Conservation (phyloP, 1,284 basidiomycete species). For the Peniophora sp. region DNA sequence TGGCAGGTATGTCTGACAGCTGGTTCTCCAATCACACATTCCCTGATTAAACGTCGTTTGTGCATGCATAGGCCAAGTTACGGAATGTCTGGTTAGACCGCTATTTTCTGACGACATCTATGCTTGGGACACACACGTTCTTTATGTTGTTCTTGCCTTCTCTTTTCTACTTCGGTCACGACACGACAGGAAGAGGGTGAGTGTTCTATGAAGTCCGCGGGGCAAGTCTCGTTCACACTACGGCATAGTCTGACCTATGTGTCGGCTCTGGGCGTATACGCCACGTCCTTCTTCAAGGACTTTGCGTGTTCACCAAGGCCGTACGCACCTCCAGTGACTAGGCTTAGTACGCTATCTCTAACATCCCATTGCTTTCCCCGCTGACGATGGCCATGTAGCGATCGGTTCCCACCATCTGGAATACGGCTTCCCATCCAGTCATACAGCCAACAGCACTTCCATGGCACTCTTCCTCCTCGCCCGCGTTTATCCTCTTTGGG, state of each 20-base stretch:
- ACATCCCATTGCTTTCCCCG: neutral
- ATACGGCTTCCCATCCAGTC: slow-evolving; percentile 95
- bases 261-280: slow-evolving; percentile 77
- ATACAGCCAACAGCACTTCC: slow-evolving; percentile 87
- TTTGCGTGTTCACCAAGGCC: slow-evolving; percentile 88
- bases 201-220: slow-evolving; percentile 19
- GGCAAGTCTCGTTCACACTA: neutral
- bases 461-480: slow-evolving; percentile 76
- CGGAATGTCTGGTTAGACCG: slow-evolving; percentile 71
- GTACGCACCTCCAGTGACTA: slow-evolving; percentile 82
- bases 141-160: slow-evolving; percentile 88
- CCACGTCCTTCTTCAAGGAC: slow-evolving; percentile 83
- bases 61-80: slow-evolving; percentile 40
- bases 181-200: slow-evolving; percentile 66
- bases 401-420: slow-evolving; percentile 82
- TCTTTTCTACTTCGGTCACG: slow-evolving; percentile 82
- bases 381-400: slow-evolving; percentile 32
- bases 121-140: slow-evolving; percentile 89
- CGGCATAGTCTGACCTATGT: slow-evolving; percentile 56
- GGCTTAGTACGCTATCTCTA: slow-evolving; percentile 57
- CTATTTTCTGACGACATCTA: slow-evolving; percentile 88
- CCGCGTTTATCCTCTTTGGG: slow-evolving; percentile 44
- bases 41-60: neutral
- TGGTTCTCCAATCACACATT: neutral
- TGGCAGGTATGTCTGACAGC: slow-evolving; percentile 53